Evolutionary conservation across 768 basidiomycete genomes (phyloP), one percentile per base, ranked within the genome.

Genomic region (Suillus bovinus): DNA sequence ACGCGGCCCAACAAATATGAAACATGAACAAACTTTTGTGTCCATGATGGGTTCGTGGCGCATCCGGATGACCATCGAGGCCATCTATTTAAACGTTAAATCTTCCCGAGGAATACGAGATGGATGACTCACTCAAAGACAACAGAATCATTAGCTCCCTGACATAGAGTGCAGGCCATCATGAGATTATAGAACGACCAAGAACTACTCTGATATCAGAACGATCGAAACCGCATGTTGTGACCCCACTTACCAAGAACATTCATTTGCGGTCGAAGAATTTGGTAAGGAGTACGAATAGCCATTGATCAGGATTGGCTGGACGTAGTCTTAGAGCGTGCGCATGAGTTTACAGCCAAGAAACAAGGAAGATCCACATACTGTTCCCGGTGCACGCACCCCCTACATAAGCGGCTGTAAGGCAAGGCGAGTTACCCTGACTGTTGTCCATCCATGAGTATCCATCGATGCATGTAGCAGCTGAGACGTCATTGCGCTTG

Each of bases 171-270:
- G 56, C 85, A 86, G 9, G 80, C 84, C 67, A 79, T 79, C 62
- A 84, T 69, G 17, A 86, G 72, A 59, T 86, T 86, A 62, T 86
- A 86, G 14, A 79, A 81, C 24, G 80, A 77, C 84, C 84, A 85
- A 1, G 85, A 86, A 53, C 85, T 86, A 39, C 36, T 5, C 11
- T 16, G 4, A 33, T 49, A 61, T 33, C 34, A 39, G 20, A 7
- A 11, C 5, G 39, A 33, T 31, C 29, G 10, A 6, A 58, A 38
- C 27, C 3, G 20, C 20, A 57, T n/a, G 53, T 29, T 34, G 34
- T 9, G 14, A 20, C 20, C 14, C 17, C 38, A 34, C 70, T 2
- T 64, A 75, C 73, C 73, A 74, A 33, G 70, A 74, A 56, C 73
- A 74, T 31, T 66, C 60, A 44, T 67, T 75, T 7, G 49, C 69